Evolutionary conservation across 176 grass and related monocot genomes (phyloP).

Genomic region (Carex kokanica): DNA sequence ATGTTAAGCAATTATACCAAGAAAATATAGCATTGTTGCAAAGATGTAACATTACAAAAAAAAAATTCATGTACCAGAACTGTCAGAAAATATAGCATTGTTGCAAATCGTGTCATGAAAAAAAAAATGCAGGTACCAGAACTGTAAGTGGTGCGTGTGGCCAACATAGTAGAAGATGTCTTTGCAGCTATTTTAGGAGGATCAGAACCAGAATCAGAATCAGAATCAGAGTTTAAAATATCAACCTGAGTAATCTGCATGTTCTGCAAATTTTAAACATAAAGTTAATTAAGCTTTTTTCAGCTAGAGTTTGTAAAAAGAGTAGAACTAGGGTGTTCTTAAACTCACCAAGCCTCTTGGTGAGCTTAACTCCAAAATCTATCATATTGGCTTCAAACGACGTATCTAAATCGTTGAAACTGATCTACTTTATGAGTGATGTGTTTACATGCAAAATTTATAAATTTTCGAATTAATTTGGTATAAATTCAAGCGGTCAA

Average conservation of each 20-base stretch:
- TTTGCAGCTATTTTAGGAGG: constrained; percentile 18
- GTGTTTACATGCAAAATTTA: too few species aligned
- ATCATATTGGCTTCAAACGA: too few species aligned
- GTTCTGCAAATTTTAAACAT: constrained; percentile 39
- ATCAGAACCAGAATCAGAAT: constrained; percentile 12
- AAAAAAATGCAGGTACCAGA: constrained; percentile 9
- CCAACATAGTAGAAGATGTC: constrained; percentile 21
- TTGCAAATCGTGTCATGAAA: constrained; percentile 7
- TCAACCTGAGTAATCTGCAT: constrained; percentile 29
- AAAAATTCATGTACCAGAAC: constrained; percentile 24
- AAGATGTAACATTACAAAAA: constrained; percentile 22
- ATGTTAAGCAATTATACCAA: background rate
- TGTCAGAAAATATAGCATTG: constrained; percentile 7
- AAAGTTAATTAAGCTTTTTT: background rate
- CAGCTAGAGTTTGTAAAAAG: background rate
- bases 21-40: background rate
- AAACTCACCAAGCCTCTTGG: too few species aligned
- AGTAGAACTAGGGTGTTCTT: background rate
- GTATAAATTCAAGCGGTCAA: too few species aligned
- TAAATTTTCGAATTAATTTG: too few species aligned
- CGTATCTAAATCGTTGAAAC: too few species aligned
- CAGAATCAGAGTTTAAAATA: constrained; percentile 45
- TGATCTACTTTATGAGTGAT: too few species aligned
- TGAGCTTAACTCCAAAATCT: too few species aligned
- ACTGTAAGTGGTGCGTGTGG: constrained; percentile 36